phyloP scores from a whole-genome alignment of 2,329 filamentous ascomycete genomes.

The Fusarium globosum region DNA sequence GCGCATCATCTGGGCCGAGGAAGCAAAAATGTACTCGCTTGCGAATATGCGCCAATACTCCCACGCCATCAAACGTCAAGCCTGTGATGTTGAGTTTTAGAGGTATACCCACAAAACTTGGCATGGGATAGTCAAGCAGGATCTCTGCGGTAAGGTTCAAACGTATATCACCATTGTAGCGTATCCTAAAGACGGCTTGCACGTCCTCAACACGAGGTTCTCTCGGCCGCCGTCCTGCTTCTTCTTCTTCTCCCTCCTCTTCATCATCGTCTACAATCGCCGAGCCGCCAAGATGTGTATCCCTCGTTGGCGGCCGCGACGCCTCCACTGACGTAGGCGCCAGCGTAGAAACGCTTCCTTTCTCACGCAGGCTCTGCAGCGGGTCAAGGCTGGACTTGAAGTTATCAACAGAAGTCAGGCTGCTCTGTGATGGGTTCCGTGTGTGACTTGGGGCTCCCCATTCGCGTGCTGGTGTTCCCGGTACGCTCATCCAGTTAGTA shows the following conservation, averaged over 20 bases:
- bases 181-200: conserved; percentile 91
- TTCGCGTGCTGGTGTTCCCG: conserved; percentile 27
- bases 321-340: conserved; percentile 64
- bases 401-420: conserved; percentile 58
- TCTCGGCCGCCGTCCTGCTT: conserved; percentile 48
- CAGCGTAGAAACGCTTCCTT: conserved; percentile 71
- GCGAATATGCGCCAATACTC: conserved; percentile 90
- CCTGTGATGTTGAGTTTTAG: conserved; percentile 96
- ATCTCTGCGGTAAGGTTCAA: conserved; percentile 95
- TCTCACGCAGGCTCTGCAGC: conserved; percentile 63
- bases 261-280: conserved; percentile 55
- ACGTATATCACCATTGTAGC: conserved; percentile 87
- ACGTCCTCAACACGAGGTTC: conserved; percentile 87
- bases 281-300: conserved; percentile 54
- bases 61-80: conserved; percentile 93
- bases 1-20: conserved; percentile 88
- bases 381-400: conserved; percentile 52
- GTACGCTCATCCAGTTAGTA: conserved; percentile 51
- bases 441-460: conserved; percentile 48
- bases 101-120: conserved; percentile 95
- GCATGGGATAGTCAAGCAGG: conserved; percentile 97
- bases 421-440: conserved; percentile 59
- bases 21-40: conserved; percentile 95
- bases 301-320: conserved; percentile 69
- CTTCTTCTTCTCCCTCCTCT: conserved; percentile 44